phyloP scores from a whole-genome alignment of 768 basidiomycete species.

The Mycena floridula region DNA sequence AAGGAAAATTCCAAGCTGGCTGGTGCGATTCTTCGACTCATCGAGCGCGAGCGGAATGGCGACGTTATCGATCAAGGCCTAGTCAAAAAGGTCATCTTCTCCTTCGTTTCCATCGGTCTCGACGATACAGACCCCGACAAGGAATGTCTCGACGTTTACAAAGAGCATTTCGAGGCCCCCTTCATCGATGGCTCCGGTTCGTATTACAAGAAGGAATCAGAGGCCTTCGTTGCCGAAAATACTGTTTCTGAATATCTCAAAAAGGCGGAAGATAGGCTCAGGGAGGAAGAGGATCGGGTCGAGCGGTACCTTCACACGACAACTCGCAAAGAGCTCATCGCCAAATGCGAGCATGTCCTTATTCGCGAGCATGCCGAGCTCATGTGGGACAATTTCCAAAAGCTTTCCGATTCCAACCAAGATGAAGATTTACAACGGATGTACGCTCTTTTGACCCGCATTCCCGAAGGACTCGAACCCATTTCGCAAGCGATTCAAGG shows the following conservation, averaged over 20 bases:
- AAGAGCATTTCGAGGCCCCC: slow-evolving; percentile 81
- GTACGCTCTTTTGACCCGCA: no score
- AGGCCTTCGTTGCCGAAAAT: slow-evolving; percentile 83
- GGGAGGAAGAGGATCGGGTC: slow-evolving; percentile 93
- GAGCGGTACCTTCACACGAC: slow-evolving; percentile 84
- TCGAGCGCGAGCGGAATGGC: slow-evolving; percentile 92
- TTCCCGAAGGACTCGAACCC: no score
- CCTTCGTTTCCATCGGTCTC: slow-evolving; percentile 89
- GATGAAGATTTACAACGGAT: no score
- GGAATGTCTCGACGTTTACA: slow-evolving; percentile 89
- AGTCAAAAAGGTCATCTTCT: slow-evolving; percentile 92
- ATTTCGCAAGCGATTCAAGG: no score
- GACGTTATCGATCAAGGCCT: slow-evolving; percentile 89
- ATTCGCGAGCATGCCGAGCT: no score
- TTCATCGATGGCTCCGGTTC: slow-evolving; percentile 86
- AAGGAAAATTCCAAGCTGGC: slow-evolving; percentile 77
- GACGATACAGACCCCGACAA: slow-evolving; percentile 92
- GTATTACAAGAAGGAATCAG: slow-evolving; percentile 90
- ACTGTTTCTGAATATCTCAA: slow-evolving; percentile 92
- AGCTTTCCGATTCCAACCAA: no score
- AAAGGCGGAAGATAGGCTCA: slow-evolving; percentile 87
- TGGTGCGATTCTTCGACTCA: slow-evolving; percentile 79
- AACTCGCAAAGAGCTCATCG: no score
- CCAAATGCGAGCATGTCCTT: no score
- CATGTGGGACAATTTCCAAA: no score